Conservation (phyloP, 106 monocot species). For the Amphibolis antarctica region DNA sequence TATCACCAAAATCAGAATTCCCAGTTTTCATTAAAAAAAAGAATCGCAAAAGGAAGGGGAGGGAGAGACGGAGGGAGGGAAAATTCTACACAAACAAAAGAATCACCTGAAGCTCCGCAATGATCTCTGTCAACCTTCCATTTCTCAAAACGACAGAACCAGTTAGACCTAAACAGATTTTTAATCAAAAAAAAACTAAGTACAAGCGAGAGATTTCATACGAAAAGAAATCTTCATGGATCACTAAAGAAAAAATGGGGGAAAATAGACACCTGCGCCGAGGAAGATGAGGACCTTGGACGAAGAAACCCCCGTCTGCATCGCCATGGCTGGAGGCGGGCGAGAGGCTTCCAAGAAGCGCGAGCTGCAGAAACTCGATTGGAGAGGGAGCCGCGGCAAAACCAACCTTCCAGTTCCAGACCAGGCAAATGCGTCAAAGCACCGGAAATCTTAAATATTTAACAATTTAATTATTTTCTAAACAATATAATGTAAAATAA, state of each 20-base stretch:
- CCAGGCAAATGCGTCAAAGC: too few species aligned
- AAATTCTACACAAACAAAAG: too few species aligned
- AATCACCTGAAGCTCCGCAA: constrained; percentile 62
- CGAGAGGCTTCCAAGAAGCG: too few species aligned
- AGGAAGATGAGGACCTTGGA: constrained; percentile 75
- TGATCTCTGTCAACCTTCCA: constrained; percentile 64
- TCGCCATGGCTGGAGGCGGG: constrained; percentile 38
- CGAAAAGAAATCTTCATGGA: background rate
- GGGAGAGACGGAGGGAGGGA: too few species aligned
- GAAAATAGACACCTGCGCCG: constrained; percentile 48
- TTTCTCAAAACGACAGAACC: constrained; percentile 65
- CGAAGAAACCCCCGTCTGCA: constrained; percentile 68
- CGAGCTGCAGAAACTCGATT: background rate
- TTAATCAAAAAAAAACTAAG: background rate
- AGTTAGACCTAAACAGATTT: constrained; percentile 40
- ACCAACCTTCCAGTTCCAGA: too few species aligned
- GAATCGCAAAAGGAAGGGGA: too few species aligned
- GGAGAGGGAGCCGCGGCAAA: background rate
- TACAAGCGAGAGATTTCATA: background rate
- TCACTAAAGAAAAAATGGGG: background rate
- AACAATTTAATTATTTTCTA: too few species aligned
- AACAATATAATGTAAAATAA: too few species aligned
- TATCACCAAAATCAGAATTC: too few species aligned
- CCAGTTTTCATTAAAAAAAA: too few species aligned
- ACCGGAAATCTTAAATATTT: too few species aligned